A percentile compares a stretch with the other conserved stretches of the same genome.
Conservation (phyloP, 2,329 filamentous ascomycete species). For the Neofusicoccum ribis region DNA sequence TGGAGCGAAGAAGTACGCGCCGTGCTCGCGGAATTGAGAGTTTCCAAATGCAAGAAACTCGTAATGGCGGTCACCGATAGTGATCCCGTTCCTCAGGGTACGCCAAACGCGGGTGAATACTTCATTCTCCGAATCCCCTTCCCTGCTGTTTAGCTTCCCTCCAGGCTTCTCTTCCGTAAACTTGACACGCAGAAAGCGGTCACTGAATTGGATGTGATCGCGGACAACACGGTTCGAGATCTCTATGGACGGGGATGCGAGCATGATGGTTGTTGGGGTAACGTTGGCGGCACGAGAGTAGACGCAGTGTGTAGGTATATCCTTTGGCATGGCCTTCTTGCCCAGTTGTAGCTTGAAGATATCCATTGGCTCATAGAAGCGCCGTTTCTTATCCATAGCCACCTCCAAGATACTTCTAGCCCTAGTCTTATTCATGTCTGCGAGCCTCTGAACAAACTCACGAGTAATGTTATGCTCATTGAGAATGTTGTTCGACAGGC, state of each 20-base stretch:
- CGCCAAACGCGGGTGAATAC: slow-evolving; percentile 57
- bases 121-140: slow-evolving; percentile 44
- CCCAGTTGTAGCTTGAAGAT: slow-evolving; percentile 60
- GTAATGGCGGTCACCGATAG: slow-evolving; percentile 77
- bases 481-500: slow-evolving; percentile 76
- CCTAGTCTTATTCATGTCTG: slow-evolving; percentile 49
- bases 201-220: slow-evolving; percentile 65
- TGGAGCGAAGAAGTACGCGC: slow-evolving; percentile 88
- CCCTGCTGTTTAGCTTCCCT: slow-evolving; percentile 33
- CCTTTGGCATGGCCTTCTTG: slow-evolving; percentile 46
- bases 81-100: slow-evolving; percentile 68
- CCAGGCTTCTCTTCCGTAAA: slow-evolving; percentile 77
- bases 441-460: slow-evolving; percentile 67
- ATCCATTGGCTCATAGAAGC: slow-evolving; percentile 68
- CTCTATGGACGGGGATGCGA: slow-evolving; percentile 76
- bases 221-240: slow-evolving; percentile 85
- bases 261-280: slow-evolving; percentile 81
- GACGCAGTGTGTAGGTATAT: slow-evolving; percentile 70
- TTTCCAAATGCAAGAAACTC: slow-evolving; percentile 93
- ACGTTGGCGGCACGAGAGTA: slow-evolving; percentile 74
- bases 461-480: slow-evolving; percentile 71
- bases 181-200: slow-evolving; percentile 84
- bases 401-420: slow-evolving; percentile 73
- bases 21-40: slow-evolving; percentile 88
- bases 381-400: slow-evolving; percentile 63